Evolutionary conservation across 805 yeast species (phyloP), one percentile per base, ranked within the genome.

Genomic region (Yamadazyma nakazawae): DNA sequence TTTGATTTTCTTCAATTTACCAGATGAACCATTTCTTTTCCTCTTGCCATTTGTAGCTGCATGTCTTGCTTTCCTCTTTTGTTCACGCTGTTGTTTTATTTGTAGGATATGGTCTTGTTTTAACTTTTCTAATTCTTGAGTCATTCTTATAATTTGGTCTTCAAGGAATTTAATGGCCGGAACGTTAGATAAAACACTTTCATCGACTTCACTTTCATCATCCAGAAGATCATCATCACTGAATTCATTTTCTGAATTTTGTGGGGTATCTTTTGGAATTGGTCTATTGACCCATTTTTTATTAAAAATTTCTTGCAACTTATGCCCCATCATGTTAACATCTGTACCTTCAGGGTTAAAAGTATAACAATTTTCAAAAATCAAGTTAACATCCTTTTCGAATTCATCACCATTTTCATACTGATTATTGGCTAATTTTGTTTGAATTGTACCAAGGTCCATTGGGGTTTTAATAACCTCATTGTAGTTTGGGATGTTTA

Each of bases 331-430:
- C 78, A 81, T 79, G 64, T 91, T 89, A 32, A 94, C 99, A 41
- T 96, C 96, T 5, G 96, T 84, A n/a, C 97, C 96, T 57, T 87
- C 96, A 2, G 99, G 98, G 66, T 94, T 94, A 72, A 92, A 94
- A 13, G 78, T 74, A 64, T 88, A 94, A 69, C 98, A 92, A 68
- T 94, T 92, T 52, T 79, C 74, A 70, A 94, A 91, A 48, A 94
- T 87, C 50, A 90, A 76, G 47, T 88, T 76, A 32, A 92, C 79
- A 61, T 94, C 99, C 37, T 67, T 68, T 61, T 85, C 96, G 61
- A 92, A 90, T 52, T 88, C 91, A 50, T 87, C 96, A 16, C 90
- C 94, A 46, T 84, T 82, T 60, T 87, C 92, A 64, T 94, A 94
- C 57, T 86, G 87, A 66, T 91, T 91, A 64, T 88, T 89, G 50